These are phyloP conservation scores for Cordyceps tenuipes DNA, from an alignment of 2,329 filamentous ascomycete species.

Conservation along the genomic window DNA sequence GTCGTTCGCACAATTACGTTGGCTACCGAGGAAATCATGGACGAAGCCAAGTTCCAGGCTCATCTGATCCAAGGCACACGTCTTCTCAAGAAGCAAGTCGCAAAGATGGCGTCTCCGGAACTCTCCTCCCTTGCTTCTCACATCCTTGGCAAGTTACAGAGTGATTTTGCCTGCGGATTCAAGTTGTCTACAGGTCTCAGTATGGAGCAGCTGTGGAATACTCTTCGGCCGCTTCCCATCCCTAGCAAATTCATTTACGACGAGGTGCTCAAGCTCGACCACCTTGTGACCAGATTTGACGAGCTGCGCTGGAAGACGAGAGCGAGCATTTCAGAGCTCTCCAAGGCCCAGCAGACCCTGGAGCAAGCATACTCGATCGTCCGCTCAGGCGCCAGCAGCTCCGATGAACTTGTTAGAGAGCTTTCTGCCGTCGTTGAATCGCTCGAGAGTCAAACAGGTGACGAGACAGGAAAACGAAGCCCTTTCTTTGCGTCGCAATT, in stretches of 20 bases:
- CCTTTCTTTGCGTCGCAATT: conserved; percentile 50
- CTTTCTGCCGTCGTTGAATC: conserved; percentile 43
- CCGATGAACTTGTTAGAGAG: conserved; percentile 39
- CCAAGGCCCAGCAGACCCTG: conserved; percentile 45
- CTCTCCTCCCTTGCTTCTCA: conserved; percentile 30
- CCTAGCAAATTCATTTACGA: conserved; percentile 36
- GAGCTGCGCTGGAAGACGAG: conserved; percentile 49
- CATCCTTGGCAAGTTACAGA: conserved; percentile 36
- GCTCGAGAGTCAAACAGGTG: conserved; percentile 39
- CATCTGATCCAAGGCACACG: conserved; percentile 46
- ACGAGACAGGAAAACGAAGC: conserved; percentile 30
- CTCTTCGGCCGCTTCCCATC: conserved; percentile 56
- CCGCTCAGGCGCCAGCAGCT: conserved; percentile 31
- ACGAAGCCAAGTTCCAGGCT: conserved; percentile 57
- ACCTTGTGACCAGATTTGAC: conserved; percentile 53
- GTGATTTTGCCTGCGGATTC: conserved; percentile 61
- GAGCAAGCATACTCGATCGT: conserved; percentile 49
- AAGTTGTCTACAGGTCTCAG: conserved; percentile 65
- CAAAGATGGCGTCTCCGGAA: conserved; percentile 16
- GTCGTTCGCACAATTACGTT: conserved; percentile 46
- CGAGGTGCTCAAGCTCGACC: conserved; percentile 43
- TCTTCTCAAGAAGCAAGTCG: conserved; percentile 29
- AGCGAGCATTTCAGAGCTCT: conserved; percentile 42
- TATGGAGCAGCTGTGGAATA: conserved; percentile 73
- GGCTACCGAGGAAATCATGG: conserved; percentile 39